Base-by-base conservation (phyloP, 192 early-diverging fungal species). In the Fimicolochytrium jonesii region DNA sequence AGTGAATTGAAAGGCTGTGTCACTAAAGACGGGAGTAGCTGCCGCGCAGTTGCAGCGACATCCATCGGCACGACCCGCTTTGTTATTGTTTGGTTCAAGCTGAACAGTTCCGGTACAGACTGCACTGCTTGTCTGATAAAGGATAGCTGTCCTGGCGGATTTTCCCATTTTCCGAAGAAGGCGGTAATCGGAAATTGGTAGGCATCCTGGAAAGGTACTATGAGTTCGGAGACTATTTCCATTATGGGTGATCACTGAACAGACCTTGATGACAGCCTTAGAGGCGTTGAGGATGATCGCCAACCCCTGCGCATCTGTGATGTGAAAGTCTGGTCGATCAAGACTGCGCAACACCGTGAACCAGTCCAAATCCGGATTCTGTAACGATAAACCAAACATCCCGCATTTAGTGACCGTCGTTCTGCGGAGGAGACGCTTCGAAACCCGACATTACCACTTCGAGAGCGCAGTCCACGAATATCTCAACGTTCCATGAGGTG, bases 151-250 rank as follows among this genome's bases (percentile, higher is more conserved):
- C 80, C 86, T 11, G 75, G 80, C 7, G 74, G 56, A 62, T 91
- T 87, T 20, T 72, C 77, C 91, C 91, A 92, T 60, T 71, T 72
- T 28, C 85, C 86, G 75, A 87, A 87, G 63, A 90, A 84, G 0
- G 71, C 72, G n/a, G 79, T 61, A 22, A 84, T 70, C 18, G 91
- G 91, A 56, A 90, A 91, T 13, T 72, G 69, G 35, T 78, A 76
- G 18, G 72, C 58, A 46, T 75, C 85, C 86, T 88, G 69, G 17
- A 37, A n/a, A 17, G 26, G n/a, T 30, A 49, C 32, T 35, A 34
- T 30, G n/a, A n/a, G n/a, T n/a, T n/a, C n/a, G n/a, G n/a, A n/a
- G n/a, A n/a, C n/a, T n/a, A n/a, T n/a, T n/a, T n/a, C n/a, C n/a
- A n/a, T n/a, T n/a, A n/a, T n/a, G n/a, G n/a, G n/a, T n/a, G n/a